Conservation (phyloP, 768 basidiomycete species). For the Pleurotus citrinopileatus region DNA sequence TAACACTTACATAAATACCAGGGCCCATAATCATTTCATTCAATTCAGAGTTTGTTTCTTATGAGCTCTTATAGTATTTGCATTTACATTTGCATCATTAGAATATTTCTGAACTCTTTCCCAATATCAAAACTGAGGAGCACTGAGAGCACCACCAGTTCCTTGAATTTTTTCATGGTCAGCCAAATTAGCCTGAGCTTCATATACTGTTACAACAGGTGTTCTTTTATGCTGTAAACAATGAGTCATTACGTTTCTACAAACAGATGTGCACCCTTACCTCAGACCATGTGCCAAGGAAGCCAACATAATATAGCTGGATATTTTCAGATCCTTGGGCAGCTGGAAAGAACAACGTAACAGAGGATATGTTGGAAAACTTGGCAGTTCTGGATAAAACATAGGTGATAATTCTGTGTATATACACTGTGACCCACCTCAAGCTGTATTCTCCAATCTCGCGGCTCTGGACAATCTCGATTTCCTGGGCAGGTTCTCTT, state of each 20-base stretch:
- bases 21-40: too few species aligned
- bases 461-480: slow-evolving; percentile 63
- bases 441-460: slow-evolving; percentile 86
- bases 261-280: slow-evolving; percentile 34
- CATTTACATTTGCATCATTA: too few species aligned
- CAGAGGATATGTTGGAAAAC: slow-evolving; percentile 75
- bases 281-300: slow-evolving; percentile 80
- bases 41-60: too few species aligned
- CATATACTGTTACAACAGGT: slow-evolving; percentile 85
- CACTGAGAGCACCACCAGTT: slow-evolving; percentile 57
- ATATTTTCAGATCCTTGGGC: slow-evolving; percentile 78
- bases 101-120: too few species aligned
- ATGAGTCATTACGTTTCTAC: slow-evolving; percentile 1
- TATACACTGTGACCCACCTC: slow-evolving; percentile 47
- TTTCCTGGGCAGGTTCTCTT: slow-evolving; percentile 65
- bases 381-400: slow-evolving; percentile 64
- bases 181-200: slow-evolving; percentile 80
- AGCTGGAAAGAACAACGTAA: slow-evolving; percentile 82
- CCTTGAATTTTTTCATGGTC: slow-evolving; percentile 88
- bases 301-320: slow-evolving; percentile 80
- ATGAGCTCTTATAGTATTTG: too few species aligned
- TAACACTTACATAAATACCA: too few species aligned
- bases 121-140: slow-evolving; percentile 34
- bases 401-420: background rate
- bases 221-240: slow-evolving; percentile 64